A percentile compares a stretch with the other conserved stretches of the same genome.
Evolutionary conservation across 2,329 filamentous ascomycete species (phyloP).

Genomic region (Pseudofabraea citricarpa): DNA sequence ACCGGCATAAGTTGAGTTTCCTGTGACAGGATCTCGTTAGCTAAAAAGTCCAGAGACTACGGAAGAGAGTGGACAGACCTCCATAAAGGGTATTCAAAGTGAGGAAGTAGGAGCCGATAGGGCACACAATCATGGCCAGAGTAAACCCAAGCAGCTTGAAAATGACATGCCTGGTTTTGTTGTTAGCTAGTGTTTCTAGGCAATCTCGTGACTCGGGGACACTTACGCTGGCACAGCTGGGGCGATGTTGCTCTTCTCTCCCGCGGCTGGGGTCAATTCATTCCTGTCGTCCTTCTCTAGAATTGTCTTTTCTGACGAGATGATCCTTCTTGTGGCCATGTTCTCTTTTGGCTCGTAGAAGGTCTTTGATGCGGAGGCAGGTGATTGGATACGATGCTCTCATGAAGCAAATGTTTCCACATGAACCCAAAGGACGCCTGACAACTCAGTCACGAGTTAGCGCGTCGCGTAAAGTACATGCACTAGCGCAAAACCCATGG

Average conservation of each 20-base stretch:
- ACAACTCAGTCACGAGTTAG: no score
- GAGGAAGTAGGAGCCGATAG: conserved; percentile 85
- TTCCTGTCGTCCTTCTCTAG: conserved; percentile 53
- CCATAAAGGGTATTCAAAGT: conserved; percentile 72
- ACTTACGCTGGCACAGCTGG: conserved; percentile 79
- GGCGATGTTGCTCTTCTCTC: conserved; percentile 65
- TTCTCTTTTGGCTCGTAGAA: no score
- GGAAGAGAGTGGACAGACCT: conserved; percentile 45
- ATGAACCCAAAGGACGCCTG: no score
- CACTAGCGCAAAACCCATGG: no score
- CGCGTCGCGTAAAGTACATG: background rate
- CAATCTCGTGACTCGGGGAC: conserved; percentile 4
- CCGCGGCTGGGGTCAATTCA: conserved; percentile 33
- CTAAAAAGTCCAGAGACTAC: background rate
- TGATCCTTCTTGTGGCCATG: conserved; percentile 69
- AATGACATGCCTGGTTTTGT: conserved; percentile 65
- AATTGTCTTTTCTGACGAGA: conserved; percentile 60
- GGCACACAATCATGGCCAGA: conserved; percentile 81
- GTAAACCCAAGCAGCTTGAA: conserved; percentile 88
- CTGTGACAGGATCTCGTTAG: conserved; percentile 38
- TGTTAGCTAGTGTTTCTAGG: conserved; percentile 2
- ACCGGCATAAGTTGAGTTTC: conserved; percentile 84
- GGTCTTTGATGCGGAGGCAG: no score
- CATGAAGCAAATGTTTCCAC: no score
- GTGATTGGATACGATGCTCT: no score